Percentiles rank a stretch among this genome's conserved stretches.
These are phyloP conservation scores for Colletotrichum melonis DNA, from an alignment of 2,329 filamentous ascomycete genomes.

Conservation along the genomic window DNA sequence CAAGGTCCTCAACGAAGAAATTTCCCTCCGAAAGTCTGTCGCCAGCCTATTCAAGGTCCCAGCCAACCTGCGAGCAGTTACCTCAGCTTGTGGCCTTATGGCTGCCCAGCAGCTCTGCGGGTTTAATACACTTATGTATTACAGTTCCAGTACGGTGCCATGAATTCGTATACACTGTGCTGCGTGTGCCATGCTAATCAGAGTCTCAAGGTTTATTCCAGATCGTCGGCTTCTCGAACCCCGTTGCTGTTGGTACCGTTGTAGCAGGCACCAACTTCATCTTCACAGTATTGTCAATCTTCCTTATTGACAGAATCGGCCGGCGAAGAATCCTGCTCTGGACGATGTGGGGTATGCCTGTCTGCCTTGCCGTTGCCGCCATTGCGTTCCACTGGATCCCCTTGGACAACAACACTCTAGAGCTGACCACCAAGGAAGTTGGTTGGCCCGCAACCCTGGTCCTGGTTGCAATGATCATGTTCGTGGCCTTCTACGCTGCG, in stretches of 20 bases:
- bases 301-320: conserved; percentile 58
- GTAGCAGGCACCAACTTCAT: conserved; percentile 61
- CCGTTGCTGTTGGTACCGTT: conserved; percentile 54
- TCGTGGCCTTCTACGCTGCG: conserved; percentile 40
- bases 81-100: conserved; percentile 57
- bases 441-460: conserved; percentile 11
- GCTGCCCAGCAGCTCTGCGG: conserved; percentile 46
- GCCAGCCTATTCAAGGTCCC: conserved; percentile 47
- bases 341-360: conserved; percentile 42
- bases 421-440: not conserved
- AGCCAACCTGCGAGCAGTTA: conserved; percentile 51
- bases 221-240: conserved; percentile 45
- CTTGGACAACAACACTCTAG: conserved; percentile 2
- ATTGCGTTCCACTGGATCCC: conserved; percentile 22
- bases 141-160: conserved; percentile 6
- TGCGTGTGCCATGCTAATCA: too few relatives aligned
- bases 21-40: conserved; percentile 34
- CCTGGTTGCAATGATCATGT: conserved; percentile 35
- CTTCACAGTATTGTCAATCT: conserved; percentile 60
- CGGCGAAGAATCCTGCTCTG: conserved; percentile 56
- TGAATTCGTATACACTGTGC: too few relatives aligned
- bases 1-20: conserved; percentile 12
- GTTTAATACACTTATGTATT: conserved; percentile 36
- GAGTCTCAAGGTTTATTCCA: conserved; percentile 22
- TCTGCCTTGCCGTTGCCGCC: conserved; percentile 1